Base-by-base conservation (phyloP, 2,329 filamentous ascomycete species). In the Fusarium metavorans region DNA sequence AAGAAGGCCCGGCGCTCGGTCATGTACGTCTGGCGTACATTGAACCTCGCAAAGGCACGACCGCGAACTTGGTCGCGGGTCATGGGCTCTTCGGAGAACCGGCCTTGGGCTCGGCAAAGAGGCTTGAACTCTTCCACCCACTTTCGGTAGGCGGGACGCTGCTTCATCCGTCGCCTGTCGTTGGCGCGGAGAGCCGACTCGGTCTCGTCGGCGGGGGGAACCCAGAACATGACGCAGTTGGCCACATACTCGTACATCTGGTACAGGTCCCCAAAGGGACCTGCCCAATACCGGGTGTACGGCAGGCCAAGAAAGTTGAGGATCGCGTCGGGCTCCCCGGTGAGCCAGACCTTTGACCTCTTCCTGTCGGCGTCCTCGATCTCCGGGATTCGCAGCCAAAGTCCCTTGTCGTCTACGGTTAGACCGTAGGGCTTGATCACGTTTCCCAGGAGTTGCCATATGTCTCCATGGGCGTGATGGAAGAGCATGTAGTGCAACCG, bases 401-500 rank as follows among this genome's bases (percentile, higher is more conserved):
- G 81, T 2, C 90, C 92, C 14, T 80, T 81, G 60, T 94, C 89
- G 73, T 91, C 92, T 27, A 90, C 84, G 0, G 90, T 93, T 9
- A 97, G 87, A 2, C 93, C 93, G 39, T 90, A 88, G 0, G 87
- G 88, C 0, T 92, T 88, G 71, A 94, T 89, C 10, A 87, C 88
- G 20, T 88, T 85, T 6, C 93, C 92, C 0, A 96, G 79, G 10
- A 91, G 80, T 68, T 90, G 92, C 87, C 91, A 91, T 0, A 91
- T 66, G 75, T 96, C 94, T n/a, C 93, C 92, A 76, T 96, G 94
- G 0, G 90, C 88, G 43, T 92, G 87, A 74, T 90, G 90, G 82
- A 95, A 95, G 5, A 90, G 81, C 41, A 87, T 85, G 93, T 93
- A 96, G 34, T 86, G 84, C 71, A 89, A 86, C 63, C 81, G 76